These are phyloP conservation scores for Fusarium drepaniforme DNA, from an alignment of 2,329 filamentous ascomycete species.

Conservation along the genomic window DNA sequence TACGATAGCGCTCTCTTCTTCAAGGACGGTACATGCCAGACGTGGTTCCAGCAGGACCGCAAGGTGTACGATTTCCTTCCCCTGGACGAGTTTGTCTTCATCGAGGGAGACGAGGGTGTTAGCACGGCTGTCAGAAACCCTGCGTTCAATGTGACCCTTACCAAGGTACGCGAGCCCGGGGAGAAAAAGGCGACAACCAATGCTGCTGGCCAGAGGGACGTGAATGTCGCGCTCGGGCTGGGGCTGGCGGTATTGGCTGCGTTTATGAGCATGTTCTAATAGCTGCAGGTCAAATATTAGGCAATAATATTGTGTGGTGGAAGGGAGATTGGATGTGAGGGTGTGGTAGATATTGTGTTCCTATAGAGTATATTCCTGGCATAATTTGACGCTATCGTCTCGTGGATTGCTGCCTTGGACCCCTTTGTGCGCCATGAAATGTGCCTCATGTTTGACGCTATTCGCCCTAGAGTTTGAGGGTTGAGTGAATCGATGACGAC, in stretches of 20 bases:
- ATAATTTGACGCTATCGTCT: not conserved
- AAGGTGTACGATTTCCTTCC: constrained; percentile 48
- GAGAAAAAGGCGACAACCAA: constrained; percentile 26
- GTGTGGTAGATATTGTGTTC: not conserved
- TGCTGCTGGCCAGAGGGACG: constrained; percentile 6
- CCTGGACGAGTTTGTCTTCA: constrained; percentile 48
- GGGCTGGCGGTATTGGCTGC: constrained; percentile 4
- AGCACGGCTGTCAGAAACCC: constrained; percentile 37
- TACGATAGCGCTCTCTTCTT: constrained; percentile 45
- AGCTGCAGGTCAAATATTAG: constrained; percentile 19
- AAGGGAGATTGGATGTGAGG: not conserved
- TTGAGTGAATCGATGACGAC: not conserved
- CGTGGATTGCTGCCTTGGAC: not conserved
- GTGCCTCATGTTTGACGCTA: not conserved
- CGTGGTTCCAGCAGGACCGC: constrained; percentile 50
- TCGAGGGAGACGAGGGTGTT: constrained; percentile 17
- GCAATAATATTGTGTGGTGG: not conserved
- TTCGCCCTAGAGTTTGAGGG: not conserved
- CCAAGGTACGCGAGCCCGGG: constrained; percentile 41
- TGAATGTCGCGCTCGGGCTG: constrained; percentile 11
- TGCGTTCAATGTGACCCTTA: constrained; percentile 45
- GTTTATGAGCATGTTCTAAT: constrained; percentile 40
- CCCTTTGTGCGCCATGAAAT: not conserved
- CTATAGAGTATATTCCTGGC: not conserved
- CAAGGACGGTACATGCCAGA: constrained; percentile 45